These are phyloP conservation scores for Stagonosporopsis chrysanthemi DNA, from an alignment of 2,329 filamentous ascomycete species.

Conservation along the genomic window DNA sequence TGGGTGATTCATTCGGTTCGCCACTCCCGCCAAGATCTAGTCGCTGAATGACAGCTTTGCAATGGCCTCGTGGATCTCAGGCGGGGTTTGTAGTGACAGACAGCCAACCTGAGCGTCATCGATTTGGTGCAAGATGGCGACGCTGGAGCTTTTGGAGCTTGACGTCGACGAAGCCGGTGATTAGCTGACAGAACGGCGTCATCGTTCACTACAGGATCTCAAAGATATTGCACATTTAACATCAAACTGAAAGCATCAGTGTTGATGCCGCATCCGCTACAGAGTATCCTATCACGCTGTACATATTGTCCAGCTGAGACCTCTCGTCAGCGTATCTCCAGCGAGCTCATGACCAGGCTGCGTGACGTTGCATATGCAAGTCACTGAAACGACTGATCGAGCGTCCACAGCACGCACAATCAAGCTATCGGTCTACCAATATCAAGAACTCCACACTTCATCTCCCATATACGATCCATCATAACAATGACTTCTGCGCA, in stretches of 20 bases:
- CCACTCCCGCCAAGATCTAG: constrained; percentile 11
- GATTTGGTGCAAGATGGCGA: constrained; percentile 1
- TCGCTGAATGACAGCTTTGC: neutral
- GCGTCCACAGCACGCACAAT: neutral
- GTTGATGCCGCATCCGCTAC: neutral
- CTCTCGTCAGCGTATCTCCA: neutral
- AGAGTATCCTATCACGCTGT: neutral
- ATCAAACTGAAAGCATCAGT: too few species aligned
- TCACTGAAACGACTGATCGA: neutral
- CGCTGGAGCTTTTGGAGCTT: neutral
- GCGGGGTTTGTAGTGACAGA: neutral
- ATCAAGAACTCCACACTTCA: neutral
- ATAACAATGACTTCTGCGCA: constrained; percentile 10
- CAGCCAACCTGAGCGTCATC: constrained; percentile 2
- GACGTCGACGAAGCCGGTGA: constrained; percentile 5
- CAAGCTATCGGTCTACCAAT: neutral
- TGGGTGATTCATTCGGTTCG: constrained; percentile 13
- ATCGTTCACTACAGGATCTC: neutral
- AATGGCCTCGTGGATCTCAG: neutral
- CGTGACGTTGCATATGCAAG: neutral
- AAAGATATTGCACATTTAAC: neutral
- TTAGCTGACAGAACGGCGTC: constrained; percentile 8
- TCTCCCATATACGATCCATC: neutral
- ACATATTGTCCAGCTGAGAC: neutral
- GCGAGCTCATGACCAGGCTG: neutral